phyloP scores from a whole-genome alignment of 257 asterid species.

The Nicotiana undulata region DNA sequence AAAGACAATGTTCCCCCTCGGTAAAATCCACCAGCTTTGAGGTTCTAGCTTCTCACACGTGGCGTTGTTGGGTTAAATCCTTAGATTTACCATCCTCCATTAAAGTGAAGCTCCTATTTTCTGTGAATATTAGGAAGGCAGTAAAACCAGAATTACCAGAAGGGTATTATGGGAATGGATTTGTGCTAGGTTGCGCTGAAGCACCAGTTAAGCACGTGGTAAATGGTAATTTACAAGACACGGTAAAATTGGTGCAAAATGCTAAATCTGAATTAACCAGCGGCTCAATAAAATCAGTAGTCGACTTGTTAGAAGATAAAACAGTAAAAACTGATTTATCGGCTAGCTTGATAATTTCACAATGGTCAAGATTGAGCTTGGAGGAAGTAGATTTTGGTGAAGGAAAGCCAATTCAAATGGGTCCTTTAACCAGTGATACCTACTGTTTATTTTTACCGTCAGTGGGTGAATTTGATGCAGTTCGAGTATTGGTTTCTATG shows the following conservation, averaged over 20 bases:
- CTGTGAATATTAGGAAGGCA: slow-evolving; percentile 37
- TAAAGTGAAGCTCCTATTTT: slow-evolving; percentile 51
- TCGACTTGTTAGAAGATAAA: slow-evolving; percentile 48
- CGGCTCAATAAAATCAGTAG: slow-evolving; percentile 42
- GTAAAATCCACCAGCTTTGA: slow-evolving; percentile 72
- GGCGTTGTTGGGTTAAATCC: slow-evolving; percentile 78
- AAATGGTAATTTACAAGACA: slow-evolving; percentile 27
- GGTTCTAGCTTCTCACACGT: slow-evolving; percentile 62
- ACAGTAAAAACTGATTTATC: slow-evolving; percentile 33
- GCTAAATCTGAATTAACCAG: slow-evolving; percentile 38
- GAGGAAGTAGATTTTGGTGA: slow-evolving; percentile 75
- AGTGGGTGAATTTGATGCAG: slow-evolving; percentile 29
- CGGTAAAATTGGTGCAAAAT: slow-evolving; percentile 49
- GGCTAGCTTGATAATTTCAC: slow-evolving; percentile 61
- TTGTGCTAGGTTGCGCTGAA: slow-evolving; percentile 65
- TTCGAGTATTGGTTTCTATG: slow-evolving; percentile 63
- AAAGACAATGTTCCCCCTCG: slow-evolving; percentile 50
- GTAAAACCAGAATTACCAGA: slow-evolving; percentile 24
- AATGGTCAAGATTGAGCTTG: slow-evolving; percentile 72
- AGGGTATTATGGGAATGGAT: slow-evolving; percentile 81
- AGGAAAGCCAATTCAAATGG: slow-evolving; percentile 73
- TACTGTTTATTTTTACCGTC: slow-evolving; percentile 70
- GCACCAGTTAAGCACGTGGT: slow-evolving; percentile 38
- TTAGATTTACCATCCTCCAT: slow-evolving; percentile 31
- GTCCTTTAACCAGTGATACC: slow-evolving; percentile 57